Percentiles rank a stretch among this genome's conserved stretches.
These are phyloP conservation scores for Escallonia rubra DNA, from an alignment of 129 eudicot species.

Conservation along the genomic window DNA sequence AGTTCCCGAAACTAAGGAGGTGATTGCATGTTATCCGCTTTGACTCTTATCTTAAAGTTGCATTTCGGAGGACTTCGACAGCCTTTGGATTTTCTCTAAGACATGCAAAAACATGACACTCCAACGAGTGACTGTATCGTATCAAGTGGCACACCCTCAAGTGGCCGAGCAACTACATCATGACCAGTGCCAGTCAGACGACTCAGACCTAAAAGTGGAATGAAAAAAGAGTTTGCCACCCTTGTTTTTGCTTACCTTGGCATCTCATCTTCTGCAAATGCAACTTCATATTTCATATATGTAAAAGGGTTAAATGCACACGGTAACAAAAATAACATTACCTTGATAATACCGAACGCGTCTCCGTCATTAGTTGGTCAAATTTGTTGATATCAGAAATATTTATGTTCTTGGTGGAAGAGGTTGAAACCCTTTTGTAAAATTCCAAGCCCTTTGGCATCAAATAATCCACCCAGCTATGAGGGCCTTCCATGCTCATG, in stretches of 20 bases:
- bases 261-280: background rate
- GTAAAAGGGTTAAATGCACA: background rate
- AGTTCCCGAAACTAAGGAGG: no score
- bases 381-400: conserved; percentile 47
- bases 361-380: conserved; percentile 68
- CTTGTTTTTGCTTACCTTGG: background rate
- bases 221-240: background rate
- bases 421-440: conserved; percentile 30
- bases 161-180: background rate
- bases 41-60: no score
- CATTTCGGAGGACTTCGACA: background rate
- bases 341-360: conserved; percentile 78
- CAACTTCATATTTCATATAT: no score
- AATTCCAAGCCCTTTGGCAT: conserved; percentile 66
- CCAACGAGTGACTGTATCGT: background rate
- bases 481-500: conserved; percentile 75
- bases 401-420: conserved; percentile 23
- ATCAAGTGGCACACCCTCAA: background rate
- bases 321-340: conserved; percentile 5
- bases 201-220: background rate
- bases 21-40: no score
- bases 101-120: background rate
- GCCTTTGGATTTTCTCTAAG: background rate
- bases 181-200: background rate
- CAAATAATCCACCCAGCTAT: conserved; percentile 74